Evolutionary conservation across 2,329 filamentous ascomycete genomes (phyloP).

Genomic region (Diaporthe sp.): DNA sequence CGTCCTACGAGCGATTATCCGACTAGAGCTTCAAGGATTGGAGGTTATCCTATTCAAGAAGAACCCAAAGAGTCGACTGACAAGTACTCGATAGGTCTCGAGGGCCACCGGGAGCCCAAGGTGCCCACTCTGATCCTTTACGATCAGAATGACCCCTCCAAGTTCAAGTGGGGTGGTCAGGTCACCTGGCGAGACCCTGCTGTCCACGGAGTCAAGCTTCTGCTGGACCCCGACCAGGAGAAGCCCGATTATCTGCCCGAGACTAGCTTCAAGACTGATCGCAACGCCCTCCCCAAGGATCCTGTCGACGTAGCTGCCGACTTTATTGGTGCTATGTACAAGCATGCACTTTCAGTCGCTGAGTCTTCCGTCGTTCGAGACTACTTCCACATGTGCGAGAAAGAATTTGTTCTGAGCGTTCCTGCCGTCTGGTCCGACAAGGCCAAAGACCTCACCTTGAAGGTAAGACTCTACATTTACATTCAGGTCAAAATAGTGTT

Average conservation of each 20-base stretch:
- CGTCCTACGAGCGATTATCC: not conserved
- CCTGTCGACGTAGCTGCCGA: constrained; percentile 30
- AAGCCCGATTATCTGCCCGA: not conserved
- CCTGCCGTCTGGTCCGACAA: constrained; percentile 43
- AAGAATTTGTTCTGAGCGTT: constrained; percentile 41
- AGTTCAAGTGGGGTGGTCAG: constrained; percentile 34
- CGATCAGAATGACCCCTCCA: constrained; percentile 4
- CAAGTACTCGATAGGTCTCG: constrained; percentile 2
- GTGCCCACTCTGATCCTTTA: constrained; percentile 10
- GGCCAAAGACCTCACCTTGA: constrained; percentile 41
- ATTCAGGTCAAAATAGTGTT: too few relatives aligned
- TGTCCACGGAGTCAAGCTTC: constrained; percentile 33
- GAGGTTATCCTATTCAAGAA: not conserved
- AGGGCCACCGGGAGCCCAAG: constrained; percentile 23
- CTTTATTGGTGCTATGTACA: constrained; percentile 29
- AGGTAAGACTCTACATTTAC: not conserved
- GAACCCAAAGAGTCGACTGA: not conserved
- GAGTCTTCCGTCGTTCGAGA: not conserved
- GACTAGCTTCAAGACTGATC: not conserved
- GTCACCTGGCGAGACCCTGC: constrained; percentile 15
- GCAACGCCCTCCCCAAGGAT: not conserved
- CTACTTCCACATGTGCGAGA: not conserved
- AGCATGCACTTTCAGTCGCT: constrained; percentile 3
- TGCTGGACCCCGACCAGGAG: constrained; percentile 32
- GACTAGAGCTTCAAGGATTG: too few relatives aligned